Base-by-base conservation (phyloP, 257 asterid genomes). In the Cordia subcordata region DNA sequence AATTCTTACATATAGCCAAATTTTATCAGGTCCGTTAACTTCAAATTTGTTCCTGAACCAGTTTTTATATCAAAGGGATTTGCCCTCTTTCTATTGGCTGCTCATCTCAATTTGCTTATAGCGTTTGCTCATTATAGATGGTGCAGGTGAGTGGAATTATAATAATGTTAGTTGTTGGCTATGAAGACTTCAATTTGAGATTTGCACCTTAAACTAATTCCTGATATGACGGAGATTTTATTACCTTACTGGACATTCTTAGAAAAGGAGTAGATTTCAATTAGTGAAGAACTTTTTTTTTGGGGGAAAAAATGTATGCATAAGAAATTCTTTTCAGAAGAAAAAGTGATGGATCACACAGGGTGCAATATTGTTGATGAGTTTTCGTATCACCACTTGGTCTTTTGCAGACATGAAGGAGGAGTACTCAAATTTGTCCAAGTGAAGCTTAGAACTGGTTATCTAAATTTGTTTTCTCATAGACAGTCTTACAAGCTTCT, bases 321-420 rank as follows among this genome's bases (percentile, higher is more conserved):
- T 20, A 20, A 53, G 33, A 10, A 18, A 16, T 21, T 51, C 13
- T 35, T 53, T n/a, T n/a, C n/a, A n/a, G 8, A 22, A 16, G 12
- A 6, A 13, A 12, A 55, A 46, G 47, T 33, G 16, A 16, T 12
- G 1, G 14, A 16, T 54, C 8, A 40, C 2, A 4, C 16, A 42
- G 14, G 13, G 42, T n/a, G 39, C 19, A 38, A 19, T 46, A 20
- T 13, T 32, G 27, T 13, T 19, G 23, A 42, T 40, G 13, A 39
- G 33, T 0, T 23, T 39, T 37, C 21, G 21, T 57, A 61, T 68
- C 32, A 40, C 65, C 27, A 55, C 19, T 73, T 20, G 53, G 47
- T 49, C 61, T 61, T 64, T 60, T 65, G 67, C 90, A 92, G 98
- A 79, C 90, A 81, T 45, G 96, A 84, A 75, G 96, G 86, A 49